These are phyloP conservation scores for Dryadomyces quercus-mongolicae DNA, from an alignment of 2,329 filamentous ascomycete species.

Conservation along the genomic window DNA sequence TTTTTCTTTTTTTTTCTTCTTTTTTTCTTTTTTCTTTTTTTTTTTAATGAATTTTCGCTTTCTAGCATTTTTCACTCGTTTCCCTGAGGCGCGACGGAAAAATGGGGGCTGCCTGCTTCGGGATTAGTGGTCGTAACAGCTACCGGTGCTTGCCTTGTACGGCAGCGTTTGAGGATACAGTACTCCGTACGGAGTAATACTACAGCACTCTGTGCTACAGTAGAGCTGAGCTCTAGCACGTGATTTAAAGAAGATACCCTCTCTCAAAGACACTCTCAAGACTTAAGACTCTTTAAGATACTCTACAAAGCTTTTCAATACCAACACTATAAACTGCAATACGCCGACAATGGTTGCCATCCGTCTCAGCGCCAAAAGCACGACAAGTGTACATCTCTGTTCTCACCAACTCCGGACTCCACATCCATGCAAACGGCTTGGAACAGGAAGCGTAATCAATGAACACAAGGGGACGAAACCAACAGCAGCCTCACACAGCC, in stretches of 20 bases:
- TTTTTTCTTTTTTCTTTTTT: not conserved
- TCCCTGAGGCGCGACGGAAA: slow-evolving; percentile 2
- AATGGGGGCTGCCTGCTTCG: not conserved
- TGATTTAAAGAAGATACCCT: too few relatives aligned
- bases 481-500: too few relatives aligned
- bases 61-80: not conserved
- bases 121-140: not conserved
- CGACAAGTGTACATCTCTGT: not conserved
- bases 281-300: too few relatives aligned
- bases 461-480: not conserved
- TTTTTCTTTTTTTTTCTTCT: not conserved
- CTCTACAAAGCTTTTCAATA: too few relatives aligned
- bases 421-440: not conserved
- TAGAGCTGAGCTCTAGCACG: too few relatives aligned
- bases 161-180: too few relatives aligned
- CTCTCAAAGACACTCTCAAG: too few relatives aligned
- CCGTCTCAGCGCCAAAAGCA: not conserved
- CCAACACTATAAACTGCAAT: too few relatives aligned
- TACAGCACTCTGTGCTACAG: too few relatives aligned
- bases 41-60: not conserved
- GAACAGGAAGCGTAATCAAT: not conserved
- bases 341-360: too few relatives aligned
- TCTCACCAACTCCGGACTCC: slow-evolving; percentile 3
- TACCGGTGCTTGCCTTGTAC: too few relatives aligned
- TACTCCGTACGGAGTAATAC: too few relatives aligned